A percentile compares a stretch with the other conserved stretches of the same genome.
Conservation (phyloP, 2,329 filamentous ascomycete genomes). For the Boeremia lycopersici region DNA sequence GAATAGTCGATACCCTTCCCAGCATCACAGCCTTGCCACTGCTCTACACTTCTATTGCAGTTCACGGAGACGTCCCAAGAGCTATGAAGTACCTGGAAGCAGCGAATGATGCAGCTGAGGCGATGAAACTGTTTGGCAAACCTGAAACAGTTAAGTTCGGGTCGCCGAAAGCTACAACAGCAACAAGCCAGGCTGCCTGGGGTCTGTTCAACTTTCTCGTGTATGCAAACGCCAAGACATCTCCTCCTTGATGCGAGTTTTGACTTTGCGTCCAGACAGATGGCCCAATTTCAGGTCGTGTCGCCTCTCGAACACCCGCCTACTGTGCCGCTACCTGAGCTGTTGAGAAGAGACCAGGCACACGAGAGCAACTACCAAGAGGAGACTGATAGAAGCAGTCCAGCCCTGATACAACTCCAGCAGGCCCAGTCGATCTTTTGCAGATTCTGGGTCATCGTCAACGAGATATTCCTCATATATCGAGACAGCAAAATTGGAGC, state of each 20-base stretch:
- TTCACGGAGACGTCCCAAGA: slow-evolving; percentile 16
- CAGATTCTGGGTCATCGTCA: slow-evolving; percentile 15
- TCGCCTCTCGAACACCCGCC: slow-evolving; percentile 14
- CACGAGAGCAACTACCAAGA: not conserved
- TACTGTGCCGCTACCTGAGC: slow-evolving; percentile 10
- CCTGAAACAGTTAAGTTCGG: slow-evolving; percentile 6
- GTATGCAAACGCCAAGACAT: slow-evolving; percentile 5
- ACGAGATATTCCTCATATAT: slow-evolving; percentile 18
- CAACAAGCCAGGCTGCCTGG: slow-evolving; percentile 17
- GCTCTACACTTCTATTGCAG: slow-evolving; percentile 12
- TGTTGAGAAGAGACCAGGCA: not conserved
- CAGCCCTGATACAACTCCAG: slow-evolving; percentile 6
- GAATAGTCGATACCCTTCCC: slow-evolving; percentile 1
- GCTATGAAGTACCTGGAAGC: slow-evolving; percentile 11
- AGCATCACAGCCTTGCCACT: slow-evolving; percentile 15
- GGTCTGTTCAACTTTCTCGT: slow-evolving; percentile 20
- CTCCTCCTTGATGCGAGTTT: not conserved
- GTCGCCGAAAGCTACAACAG: slow-evolving; percentile 7
- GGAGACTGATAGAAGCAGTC: not conserved
- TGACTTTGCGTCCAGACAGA: slow-evolving; percentile 17
- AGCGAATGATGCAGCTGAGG: slow-evolving; percentile 9
- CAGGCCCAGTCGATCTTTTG: slow-evolving; percentile 12
- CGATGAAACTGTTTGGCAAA: slow-evolving; percentile 14
- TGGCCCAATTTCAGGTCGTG: slow-evolving; percentile 15
- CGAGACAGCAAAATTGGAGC: slow-evolving; percentile 9